phyloP scores from a whole-genome alignment of 2,329 filamentous ascomycete species.

The Plectosphaerella sp. region DNA sequence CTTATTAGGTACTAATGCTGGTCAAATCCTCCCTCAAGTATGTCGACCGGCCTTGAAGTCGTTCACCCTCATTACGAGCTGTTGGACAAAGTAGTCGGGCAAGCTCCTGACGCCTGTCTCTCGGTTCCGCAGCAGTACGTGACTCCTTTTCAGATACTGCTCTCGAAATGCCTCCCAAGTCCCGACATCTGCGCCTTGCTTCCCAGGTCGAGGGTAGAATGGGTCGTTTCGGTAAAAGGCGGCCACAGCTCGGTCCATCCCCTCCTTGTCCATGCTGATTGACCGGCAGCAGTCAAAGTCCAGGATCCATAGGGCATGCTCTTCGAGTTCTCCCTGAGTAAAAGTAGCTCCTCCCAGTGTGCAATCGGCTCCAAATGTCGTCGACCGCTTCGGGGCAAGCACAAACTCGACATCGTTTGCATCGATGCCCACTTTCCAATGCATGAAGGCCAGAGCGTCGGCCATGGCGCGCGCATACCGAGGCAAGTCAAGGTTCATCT shows the following conservation, averaged over 20 bases:
- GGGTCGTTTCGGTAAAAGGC: constrained; percentile 47
- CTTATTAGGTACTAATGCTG: too few species aligned
- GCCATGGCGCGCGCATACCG: constrained; percentile 41
- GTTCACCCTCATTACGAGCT: background rate
- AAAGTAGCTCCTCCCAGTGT: background rate
- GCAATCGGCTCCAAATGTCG: constrained; percentile 3
- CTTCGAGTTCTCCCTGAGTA: background rate
- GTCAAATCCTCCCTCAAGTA: too few species aligned
- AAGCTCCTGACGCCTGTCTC: background rate
- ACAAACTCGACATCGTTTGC: constrained; percentile 54
- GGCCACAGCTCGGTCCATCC: constrained; percentile 33
- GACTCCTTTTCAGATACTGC: background rate
- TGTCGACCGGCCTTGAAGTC: background rate
- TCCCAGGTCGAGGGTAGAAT: constrained; percentile 39
- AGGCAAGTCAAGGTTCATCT: constrained; percentile 25
- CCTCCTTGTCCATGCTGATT: constrained; percentile 29
- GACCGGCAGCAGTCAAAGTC: constrained; percentile 39
- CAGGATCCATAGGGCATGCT: constrained; percentile 37
- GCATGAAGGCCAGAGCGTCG: constrained; percentile 42
- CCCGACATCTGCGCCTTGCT: constrained; percentile 3
- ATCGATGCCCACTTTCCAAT: constrained; percentile 40
- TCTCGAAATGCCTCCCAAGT: constrained; percentile 19
- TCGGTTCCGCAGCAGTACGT: background rate
- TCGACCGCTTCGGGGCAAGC: constrained; percentile 30
- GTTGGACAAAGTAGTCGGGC: background rate